These are phyloP conservation scores for Barbarea vulgaris DNA, from an alignment of 345 rosid species.

Conservation along the genomic window DNA sequence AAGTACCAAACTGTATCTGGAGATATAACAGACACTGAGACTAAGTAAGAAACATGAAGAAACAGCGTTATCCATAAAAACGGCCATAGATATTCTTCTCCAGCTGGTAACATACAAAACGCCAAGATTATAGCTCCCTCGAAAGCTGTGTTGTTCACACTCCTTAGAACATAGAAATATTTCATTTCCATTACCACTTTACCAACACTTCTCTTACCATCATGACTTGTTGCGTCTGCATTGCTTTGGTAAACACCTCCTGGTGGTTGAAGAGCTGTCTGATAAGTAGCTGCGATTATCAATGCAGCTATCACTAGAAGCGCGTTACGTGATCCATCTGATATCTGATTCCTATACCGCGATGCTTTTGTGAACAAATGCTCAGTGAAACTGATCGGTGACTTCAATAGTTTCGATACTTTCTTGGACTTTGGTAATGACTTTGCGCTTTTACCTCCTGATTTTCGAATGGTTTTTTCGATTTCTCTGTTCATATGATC, in stretches of 20 bases:
- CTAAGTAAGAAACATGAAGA: slow-evolving; percentile 2
- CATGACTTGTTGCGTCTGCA: neutral
- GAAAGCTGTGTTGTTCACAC: neutral
- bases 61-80: neutral
- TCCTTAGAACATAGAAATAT: neutral
- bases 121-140: neutral
- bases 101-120: slow-evolving; percentile 14
- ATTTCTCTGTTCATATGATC: neutral
- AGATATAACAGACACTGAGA: slow-evolving; percentile 18
- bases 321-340: slow-evolving; percentile 20
- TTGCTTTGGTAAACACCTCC: slow-evolving; percentile 30
- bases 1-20: neutral
- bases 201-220: neutral
- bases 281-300: slow-evolving; percentile 39
- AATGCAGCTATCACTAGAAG: slow-evolving; percentile 34
- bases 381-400: neutral
- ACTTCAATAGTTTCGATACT: neutral
- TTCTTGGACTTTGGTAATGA: neutral
- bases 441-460: neutral
- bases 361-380: neutral
- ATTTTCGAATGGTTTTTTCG: neutral
- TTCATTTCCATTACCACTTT: neutral
- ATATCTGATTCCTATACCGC: neutral
- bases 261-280: slow-evolving; percentile 27
- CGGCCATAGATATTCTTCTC: neutral